Conservation (phyloP, 495 filamentous ascomycete species). For the Xylaria castorea region DNA sequence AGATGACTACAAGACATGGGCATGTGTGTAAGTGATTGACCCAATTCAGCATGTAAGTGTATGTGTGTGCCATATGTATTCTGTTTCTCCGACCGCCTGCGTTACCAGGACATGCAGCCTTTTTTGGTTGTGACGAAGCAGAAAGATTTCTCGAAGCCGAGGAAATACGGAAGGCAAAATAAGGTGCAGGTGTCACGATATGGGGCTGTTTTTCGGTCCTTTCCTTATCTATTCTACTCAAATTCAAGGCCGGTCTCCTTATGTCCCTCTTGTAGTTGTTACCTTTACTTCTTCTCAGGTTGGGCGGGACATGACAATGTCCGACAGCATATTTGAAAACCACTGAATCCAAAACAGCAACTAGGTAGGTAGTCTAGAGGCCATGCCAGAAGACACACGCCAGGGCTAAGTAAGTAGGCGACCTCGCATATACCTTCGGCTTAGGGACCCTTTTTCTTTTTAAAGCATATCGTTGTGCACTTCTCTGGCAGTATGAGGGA, state of each 20-base stretch:
- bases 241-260: neutral
- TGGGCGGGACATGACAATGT: neutral
- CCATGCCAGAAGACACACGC: neutral
- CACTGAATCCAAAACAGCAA: neutral
- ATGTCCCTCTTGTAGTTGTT: neutral
- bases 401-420: neutral
- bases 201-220: neutral
- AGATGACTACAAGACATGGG: slow-evolving; percentile 8
- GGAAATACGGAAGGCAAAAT: neutral
- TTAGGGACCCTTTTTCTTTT: neutral
- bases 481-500: slow-evolving; percentile 5
- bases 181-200: slow-evolving; percentile 2
- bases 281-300: neutral
- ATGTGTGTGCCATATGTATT: neutral
- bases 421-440: neutral
- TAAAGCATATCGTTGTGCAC: neutral
- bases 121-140: neutral
- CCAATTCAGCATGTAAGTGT: neutral
- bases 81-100: neutral
- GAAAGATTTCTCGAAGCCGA: neutral
- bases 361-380: too few relatives aligned
- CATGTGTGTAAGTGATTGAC: neutral
- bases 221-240: neutral
- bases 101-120: neutral
- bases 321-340: neutral